These are phyloP conservation scores for Boletus barrowsii DNA, from an alignment of 768 basidiomycete genomes.

Conservation along the genomic window DNA sequence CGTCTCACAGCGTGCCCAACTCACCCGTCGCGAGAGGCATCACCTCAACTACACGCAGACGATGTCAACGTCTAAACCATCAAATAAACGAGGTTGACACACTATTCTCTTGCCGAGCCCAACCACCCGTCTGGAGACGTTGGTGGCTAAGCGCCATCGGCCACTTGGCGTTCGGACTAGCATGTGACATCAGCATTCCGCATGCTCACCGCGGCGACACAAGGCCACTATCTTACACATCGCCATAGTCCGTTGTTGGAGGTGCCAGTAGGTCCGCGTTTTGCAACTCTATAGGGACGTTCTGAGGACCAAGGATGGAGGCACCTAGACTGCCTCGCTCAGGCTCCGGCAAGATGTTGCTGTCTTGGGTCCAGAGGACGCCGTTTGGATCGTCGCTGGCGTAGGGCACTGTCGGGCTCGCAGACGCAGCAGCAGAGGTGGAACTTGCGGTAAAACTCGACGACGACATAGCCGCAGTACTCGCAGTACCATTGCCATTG, in stretches of 20 bases:
- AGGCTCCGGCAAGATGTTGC: conserved; percentile 34
- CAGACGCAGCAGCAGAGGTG: conserved; percentile 23
- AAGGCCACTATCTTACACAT: conserved; percentile 32
- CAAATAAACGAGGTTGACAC: conserved; percentile 1
- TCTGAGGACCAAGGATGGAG: conserved; percentile 51
- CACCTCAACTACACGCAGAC: conserved; percentile 23
- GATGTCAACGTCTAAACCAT: background rate
- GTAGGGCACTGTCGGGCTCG: conserved; percentile 40
- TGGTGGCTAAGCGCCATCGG: conserved; percentile 55
- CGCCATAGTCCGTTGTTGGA: conserved; percentile 58
- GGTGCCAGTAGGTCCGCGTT: conserved; percentile 57
- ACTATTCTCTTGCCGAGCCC: conserved; percentile 60
- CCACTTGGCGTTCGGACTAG: conserved; percentile 52
- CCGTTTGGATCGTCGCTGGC: conserved; percentile 42
- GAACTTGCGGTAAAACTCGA: background rate
- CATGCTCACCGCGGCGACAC: background rate
- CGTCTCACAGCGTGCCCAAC: conserved; percentile 7
- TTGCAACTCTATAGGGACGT: conserved; percentile 49
- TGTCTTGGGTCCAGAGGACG: conserved; percentile 34
- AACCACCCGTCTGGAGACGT: conserved; percentile 54
- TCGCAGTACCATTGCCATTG: too few relatives aligned
- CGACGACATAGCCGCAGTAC: background rate
- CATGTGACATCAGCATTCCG: background rate
- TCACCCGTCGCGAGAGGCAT: conserved; percentile 38
- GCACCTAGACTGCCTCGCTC: conserved; percentile 44